Base-by-base conservation (phyloP, 2,329 filamentous ascomycete species). In the Pseudocercospora macadamiae region DNA sequence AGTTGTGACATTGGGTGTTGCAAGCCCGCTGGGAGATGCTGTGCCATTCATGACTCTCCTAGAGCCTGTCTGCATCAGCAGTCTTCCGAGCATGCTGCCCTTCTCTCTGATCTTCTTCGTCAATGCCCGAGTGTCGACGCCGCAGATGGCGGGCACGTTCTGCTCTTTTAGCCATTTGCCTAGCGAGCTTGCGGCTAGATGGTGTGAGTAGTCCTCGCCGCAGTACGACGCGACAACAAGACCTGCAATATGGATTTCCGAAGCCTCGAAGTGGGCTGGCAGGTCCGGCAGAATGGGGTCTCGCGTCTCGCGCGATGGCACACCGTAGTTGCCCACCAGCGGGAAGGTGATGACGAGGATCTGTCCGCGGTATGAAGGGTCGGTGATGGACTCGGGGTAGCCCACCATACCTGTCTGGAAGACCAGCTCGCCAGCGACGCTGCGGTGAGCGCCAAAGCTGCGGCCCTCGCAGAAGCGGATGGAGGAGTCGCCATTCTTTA, bases 341-440 rank as follows among this genome's bases (percentile, higher is more conserved):
- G 93, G 95, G 76, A 96, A 97, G 54, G 93, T 99, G 71, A 97
- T 87, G 77, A 97, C 93, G 69, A 99, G 84, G 69, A 99, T 96
- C 80, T 99, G 93, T 63, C 90, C 90, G 51, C 89, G 88, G 78
- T 95, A 93, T 51, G 90, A 93, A 66, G 90, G 90, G 73, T 95
- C 90, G 61, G 90, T 93, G 69, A 95, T 83, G 48, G 89, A 96
- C 82, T 99, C 95, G 39, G 95, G 93, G 76, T 99, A 99, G 73
- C 95, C 95, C 69, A 97, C 95, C 93, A 97, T 96, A 77, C 95
- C 95, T 59, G 95, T 99, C 84, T 97, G 93, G 82, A 99, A 99
- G 79, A 99, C 95, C 75, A 99, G 83, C 83, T 99, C 95, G 76
- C 95, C 95, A 66, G 93, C 90, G 72, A 96, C 87, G 80, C 91